Evolutionary conservation across 495 filamentous ascomycete genomes (phyloP).

Genomic region (Podospora pseudopauciseta): DNA sequence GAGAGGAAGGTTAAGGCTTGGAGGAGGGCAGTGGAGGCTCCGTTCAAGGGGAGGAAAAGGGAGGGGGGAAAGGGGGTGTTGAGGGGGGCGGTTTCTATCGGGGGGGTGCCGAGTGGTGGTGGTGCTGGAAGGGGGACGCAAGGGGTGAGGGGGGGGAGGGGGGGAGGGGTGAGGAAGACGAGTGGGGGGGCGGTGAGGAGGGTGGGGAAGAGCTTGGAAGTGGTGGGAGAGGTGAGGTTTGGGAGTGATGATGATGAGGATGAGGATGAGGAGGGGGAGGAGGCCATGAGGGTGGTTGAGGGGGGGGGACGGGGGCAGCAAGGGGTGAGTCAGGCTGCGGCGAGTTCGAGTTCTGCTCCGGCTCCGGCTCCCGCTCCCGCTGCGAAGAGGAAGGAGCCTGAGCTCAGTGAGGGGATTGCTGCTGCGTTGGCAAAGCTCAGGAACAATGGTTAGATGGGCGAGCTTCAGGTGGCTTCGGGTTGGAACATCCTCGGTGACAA

Average conservation of each 20-base stretch:
- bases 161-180: neutral
- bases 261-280: constrained; percentile 46
- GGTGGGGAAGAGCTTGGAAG: neutral
- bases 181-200: neutral
- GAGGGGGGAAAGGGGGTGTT: constrained; percentile 37
- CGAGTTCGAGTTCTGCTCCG: neutral
- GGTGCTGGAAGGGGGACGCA: too few relatives aligned
- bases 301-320: constrained; percentile 21
- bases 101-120: neutral
- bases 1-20: constrained; percentile 86
- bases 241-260: constrained; percentile 22
- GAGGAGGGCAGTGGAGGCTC: constrained; percentile 75
- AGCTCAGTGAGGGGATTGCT: constrained; percentile 50
- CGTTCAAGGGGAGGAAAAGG: constrained; percentile 70
- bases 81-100: neutral
- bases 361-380: constrained; percentile 5
- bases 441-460: constrained; percentile 36
- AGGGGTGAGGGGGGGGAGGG: constrained; percentile 29
- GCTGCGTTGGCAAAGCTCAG: constrained; percentile 52
- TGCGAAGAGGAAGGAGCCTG: constrained; percentile 31
- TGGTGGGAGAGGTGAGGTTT: neutral
- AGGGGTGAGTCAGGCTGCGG: neutral
- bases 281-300: constrained; percentile 44
- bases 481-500: neutral
- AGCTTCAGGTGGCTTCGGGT: neutral